phyloP scores from a whole-genome alignment of 2,329 filamentous ascomycete genomes.

The Colletotrichum nymphaeae region DNA sequence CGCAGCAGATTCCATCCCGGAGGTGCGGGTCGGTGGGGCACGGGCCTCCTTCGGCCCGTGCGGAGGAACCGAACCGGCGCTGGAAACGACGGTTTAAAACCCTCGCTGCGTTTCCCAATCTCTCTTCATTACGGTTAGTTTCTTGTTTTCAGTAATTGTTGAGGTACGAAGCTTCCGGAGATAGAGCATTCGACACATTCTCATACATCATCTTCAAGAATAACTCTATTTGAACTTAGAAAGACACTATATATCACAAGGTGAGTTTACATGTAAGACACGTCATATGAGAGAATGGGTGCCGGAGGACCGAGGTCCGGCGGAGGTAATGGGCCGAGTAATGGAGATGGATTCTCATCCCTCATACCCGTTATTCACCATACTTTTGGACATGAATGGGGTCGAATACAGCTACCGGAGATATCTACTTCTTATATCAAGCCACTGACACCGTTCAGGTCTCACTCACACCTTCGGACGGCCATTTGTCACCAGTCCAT shows the following conservation, averaged over 20 bases:
- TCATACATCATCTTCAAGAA: neutral
- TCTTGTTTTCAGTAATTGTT: neutral
- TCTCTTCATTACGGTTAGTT: neutral
- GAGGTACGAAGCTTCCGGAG: neutral
- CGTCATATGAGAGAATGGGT: neutral
- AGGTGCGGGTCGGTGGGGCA: constrained; percentile 31
- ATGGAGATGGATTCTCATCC: neutral
- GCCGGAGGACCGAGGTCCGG: constrained; percentile 13
- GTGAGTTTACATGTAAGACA: constrained; percentile 18
- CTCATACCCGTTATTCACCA: neutral
- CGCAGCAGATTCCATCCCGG: constrained; percentile 37
- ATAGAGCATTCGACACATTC: neutral
- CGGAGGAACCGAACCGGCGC: constrained; percentile 26
- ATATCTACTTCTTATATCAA: neutral
- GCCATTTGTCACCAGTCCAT: neutral
- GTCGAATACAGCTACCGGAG: neutral
- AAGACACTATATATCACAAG: neutral
- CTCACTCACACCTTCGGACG: neutral
- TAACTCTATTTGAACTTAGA: neutral
- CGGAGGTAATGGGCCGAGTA: constrained; percentile 3
- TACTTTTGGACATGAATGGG: neutral
- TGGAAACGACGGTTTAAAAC: constrained; percentile 29
- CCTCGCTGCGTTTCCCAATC: constrained; percentile 7
- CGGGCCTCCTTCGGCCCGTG: constrained; percentile 32
- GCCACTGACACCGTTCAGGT: neutral